Conservation (phyloP, 2,329 filamentous ascomycete species). For the Colletotrichum karsti region DNA sequence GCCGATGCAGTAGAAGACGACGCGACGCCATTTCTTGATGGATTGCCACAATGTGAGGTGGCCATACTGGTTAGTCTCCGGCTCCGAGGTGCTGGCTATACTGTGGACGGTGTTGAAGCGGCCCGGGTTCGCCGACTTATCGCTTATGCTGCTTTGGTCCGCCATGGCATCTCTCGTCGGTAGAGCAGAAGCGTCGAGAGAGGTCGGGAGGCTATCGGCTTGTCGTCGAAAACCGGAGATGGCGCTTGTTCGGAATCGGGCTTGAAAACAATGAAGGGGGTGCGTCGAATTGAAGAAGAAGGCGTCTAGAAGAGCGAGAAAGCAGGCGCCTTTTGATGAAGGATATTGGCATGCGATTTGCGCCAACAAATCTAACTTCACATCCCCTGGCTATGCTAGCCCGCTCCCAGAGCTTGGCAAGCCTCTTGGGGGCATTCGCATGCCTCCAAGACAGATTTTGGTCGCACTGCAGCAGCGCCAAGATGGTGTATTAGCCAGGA, state of each 20-base stretch:
- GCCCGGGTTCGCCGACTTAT: constrained; percentile 3
- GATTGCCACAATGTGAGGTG: constrained; percentile 34
- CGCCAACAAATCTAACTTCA: not conserved
- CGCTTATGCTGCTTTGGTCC: constrained; percentile 1
- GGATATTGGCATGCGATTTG: not conserved
- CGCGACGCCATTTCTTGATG: constrained; percentile 34
- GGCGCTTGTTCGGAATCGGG: not conserved
- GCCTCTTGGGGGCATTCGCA: constrained; percentile 1
- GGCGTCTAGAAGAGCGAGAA: constrained; percentile 1
- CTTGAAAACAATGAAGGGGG: not conserved
- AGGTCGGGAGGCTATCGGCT: not conserved
- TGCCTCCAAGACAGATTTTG: constrained; percentile 7
- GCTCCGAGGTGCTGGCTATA: constrained; percentile 10
- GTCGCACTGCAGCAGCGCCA: constrained; percentile 21
- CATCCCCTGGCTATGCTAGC: not conserved
- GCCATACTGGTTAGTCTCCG: constrained; percentile 23
- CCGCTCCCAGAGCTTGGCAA: constrained; percentile 23
- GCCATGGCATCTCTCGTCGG: constrained; percentile 14
- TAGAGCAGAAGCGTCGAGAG: not conserved
- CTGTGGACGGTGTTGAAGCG: constrained; percentile 7
- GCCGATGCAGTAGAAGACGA: constrained; percentile 36
- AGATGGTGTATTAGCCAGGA: not conserved
- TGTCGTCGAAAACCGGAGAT: not conserved
- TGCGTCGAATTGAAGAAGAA: not conserved
- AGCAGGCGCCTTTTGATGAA: constrained; percentile 14